phyloP scores from a whole-genome alignment of 805 yeast species.

The Zygotorulaspora chibaensis region DNA sequence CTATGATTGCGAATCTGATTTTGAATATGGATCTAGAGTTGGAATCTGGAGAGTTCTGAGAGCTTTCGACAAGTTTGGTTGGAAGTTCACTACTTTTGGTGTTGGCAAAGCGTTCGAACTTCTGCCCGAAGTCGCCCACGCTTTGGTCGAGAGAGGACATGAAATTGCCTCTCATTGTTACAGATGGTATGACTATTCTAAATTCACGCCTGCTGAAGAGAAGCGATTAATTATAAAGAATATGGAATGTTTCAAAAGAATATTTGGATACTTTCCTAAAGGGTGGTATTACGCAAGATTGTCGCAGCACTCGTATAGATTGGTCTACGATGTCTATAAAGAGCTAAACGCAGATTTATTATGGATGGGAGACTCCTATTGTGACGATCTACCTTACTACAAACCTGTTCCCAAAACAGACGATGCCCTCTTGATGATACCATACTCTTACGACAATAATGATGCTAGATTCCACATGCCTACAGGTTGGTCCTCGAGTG shows the following conservation, averaged over 20 bases:
- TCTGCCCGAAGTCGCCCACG: constrained; percentile 35
- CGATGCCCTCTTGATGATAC: constrained; percentile 30
- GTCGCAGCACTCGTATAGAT: constrained; percentile 31
- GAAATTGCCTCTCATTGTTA: constrained; percentile 39
- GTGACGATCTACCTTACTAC: constrained; percentile 39
- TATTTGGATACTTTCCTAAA: constrained; percentile 35
- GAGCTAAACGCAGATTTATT: constrained; percentile 32
- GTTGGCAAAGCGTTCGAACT: constrained; percentile 39
- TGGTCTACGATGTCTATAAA: constrained; percentile 36
- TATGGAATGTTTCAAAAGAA: constrained; percentile 30
- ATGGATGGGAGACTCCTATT: constrained; percentile 37
- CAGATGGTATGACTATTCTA: constrained; percentile 37
- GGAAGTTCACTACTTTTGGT: constrained; percentile 36
- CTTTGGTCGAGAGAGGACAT: constrained; percentile 37
- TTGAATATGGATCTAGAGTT: constrained; percentile 35
- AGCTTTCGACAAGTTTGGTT: constrained; percentile 33
- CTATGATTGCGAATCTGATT: constrained; percentile 33
- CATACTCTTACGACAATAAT: constrained; percentile 32
- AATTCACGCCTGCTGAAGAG: constrained; percentile 32
- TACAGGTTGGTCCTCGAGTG: constrained; percentile 28
- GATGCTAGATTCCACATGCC: constrained; percentile 30
- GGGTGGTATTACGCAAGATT: constrained; percentile 40
- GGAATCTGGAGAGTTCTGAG: constrained; percentile 37
- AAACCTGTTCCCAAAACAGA: constrained; percentile 31
- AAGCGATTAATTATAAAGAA: constrained; percentile 32